Percentiles rank a stretch among this genome's conserved stretches.
Conservation (phyloP, 768 basidiomycete species). For the Lactarius pseudohatsudake region DNA sequence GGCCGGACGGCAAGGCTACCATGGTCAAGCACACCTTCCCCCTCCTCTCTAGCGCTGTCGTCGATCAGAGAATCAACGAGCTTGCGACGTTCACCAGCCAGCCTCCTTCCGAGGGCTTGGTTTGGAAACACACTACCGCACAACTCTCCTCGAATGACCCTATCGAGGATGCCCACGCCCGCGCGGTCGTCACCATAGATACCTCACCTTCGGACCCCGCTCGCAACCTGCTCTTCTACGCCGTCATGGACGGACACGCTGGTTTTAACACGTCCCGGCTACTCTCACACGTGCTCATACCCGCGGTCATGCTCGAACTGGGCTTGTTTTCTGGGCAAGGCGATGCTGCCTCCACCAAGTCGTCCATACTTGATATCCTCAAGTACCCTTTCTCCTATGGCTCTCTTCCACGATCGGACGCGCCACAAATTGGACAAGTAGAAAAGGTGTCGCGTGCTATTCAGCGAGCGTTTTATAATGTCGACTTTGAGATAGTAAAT, state of each 20-base stretch:
- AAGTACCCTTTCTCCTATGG: conserved; percentile 39
- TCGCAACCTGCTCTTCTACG: conserved; percentile 80
- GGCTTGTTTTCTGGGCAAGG: conserved; percentile 48
- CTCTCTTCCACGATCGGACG: conserved; percentile 29
- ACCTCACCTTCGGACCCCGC: conserved; percentile 54
- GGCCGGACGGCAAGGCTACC: conserved; percentile 59
- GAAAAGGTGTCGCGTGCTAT: conserved; percentile 62
- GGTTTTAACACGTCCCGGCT: conserved; percentile 83
- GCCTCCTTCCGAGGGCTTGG: conserved; percentile 51
- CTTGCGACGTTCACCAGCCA: conserved; percentile 49
- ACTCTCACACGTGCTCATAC: conserved; percentile 81
- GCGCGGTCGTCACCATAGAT: conserved; percentile 65
- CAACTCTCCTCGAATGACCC: conserved; percentile 83
- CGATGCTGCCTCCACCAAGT: conserved; percentile 32
- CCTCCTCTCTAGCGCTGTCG: conserved; percentile 52
- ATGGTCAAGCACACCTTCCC: conserved; percentile 54
- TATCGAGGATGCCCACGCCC: conserved; percentile 85
- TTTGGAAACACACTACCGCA: conserved; percentile 79
- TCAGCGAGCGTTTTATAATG: conserved; percentile 69
- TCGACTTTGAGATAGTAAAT: conserved; percentile 83
- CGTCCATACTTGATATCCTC: conserved; percentile 38
- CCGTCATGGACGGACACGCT: conserved; percentile 89
- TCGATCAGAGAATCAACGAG: conserved; percentile 59
- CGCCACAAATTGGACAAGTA: conserved; percentile 48
- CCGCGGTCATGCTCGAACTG: conserved; percentile 78